phyloP scores from a whole-genome alignment of 2,329 filamentous ascomycete genomes.

The Talaromyces marneffei region DNA sequence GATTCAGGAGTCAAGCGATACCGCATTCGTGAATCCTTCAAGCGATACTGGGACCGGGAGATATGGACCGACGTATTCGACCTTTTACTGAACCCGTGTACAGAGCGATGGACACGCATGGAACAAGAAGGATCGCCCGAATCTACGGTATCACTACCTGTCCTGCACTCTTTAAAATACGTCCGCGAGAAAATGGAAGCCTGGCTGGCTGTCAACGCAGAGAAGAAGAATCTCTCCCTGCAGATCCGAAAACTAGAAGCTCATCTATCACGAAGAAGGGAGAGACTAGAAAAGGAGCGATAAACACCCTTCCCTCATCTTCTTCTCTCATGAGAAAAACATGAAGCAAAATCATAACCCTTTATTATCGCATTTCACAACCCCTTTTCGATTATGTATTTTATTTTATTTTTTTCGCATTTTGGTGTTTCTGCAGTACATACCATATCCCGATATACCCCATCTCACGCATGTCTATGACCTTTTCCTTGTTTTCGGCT shows the following conservation, averaged over 20 bases:
- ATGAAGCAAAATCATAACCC: neutral
- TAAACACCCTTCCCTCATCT: neutral
- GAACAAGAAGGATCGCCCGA: conserved; percentile 44
- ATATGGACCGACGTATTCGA: conserved; percentile 82
- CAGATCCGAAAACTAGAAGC: conserved; percentile 61
- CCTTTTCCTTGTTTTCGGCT: neutral
- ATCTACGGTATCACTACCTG: conserved; percentile 57
- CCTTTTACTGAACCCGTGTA: conserved; percentile 70
- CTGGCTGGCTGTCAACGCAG: conserved; percentile 75
- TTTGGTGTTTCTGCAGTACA: neutral
- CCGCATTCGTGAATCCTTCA: conserved; percentile 72
- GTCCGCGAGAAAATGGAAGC: conserved; percentile 74
- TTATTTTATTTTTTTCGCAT: neutral
- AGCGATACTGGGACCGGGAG: conserved; percentile 94
- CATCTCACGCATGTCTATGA: conserved; percentile 7
- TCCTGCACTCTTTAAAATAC: conserved; percentile 61
- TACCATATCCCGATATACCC: conserved; percentile 4
- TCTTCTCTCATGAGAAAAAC: neutral
- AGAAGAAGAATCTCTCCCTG: conserved; percentile 63
- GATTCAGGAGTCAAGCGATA: conserved; percentile 55
- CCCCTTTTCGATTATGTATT: neutral
- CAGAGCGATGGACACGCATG: conserved; percentile 52
- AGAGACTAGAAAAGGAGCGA: conserved; percentile 26
- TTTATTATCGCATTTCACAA: neutral
- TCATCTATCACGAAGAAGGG: conserved; percentile 55